These are phyloP conservation scores for Biscutella laevigata DNA, from an alignment of 441 rosid genomes.

Conservation along the genomic window DNA sequence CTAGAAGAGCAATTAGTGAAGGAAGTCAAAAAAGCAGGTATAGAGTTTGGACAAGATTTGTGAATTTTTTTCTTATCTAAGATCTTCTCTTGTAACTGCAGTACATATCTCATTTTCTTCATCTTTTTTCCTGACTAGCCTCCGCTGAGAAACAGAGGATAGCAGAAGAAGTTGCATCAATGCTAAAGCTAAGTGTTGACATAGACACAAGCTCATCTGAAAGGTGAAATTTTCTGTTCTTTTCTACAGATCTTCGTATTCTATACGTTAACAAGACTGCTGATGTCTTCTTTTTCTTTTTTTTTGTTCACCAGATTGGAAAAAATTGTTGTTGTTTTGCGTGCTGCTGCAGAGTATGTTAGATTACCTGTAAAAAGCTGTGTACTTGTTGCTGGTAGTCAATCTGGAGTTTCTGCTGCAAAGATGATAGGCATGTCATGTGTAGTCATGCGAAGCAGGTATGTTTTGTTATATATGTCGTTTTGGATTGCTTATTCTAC, in stretches of 20 bases:
- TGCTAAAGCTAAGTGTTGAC: constrained; percentile 74
- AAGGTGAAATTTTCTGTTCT: constrained; percentile 35
- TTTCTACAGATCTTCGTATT: background rate
- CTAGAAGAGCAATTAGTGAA: constrained; percentile 64
- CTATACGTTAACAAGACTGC: background rate
- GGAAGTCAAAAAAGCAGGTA: constrained; percentile 80
- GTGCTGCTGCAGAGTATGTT: constrained; percentile 71
- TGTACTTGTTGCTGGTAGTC: constrained; percentile 77
- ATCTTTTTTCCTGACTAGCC: constrained; percentile 35
- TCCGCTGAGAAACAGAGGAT: constrained; percentile 82
- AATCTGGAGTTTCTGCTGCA: constrained; percentile 68
- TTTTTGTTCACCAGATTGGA: constrained; percentile 41
- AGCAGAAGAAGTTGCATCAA: constrained; percentile 82
- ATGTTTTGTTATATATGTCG: constrained; percentile 2
- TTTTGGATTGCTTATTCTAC: background rate
- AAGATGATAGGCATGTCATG: constrained; percentile 78
- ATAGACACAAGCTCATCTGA: constrained; percentile 68
- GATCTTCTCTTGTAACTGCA: background rate
- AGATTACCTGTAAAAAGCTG: constrained; percentile 49
- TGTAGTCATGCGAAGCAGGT: constrained; percentile 84
- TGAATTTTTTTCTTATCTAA: background rate
- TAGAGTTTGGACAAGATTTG: background rate
- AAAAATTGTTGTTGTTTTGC: constrained; percentile 67
- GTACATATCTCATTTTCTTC: constrained; percentile 1
- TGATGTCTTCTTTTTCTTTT: background rate